phyloP scores from a whole-genome alignment of 768 basidiomycete genomes.

The Bullera alba region DNA sequence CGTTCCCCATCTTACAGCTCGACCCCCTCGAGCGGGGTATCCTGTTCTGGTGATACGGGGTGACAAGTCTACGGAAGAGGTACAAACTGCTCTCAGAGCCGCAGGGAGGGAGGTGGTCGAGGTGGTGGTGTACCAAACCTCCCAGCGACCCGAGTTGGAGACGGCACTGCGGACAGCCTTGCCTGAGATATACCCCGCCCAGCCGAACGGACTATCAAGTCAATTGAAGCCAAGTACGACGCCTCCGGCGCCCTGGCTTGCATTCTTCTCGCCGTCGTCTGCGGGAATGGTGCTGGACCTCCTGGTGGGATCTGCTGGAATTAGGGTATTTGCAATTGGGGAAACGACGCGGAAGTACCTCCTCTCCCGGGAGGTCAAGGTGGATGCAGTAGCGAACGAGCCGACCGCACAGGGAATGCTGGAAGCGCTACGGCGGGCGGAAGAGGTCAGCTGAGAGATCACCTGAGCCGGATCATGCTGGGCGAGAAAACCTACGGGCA shows the following conservation, averaged over 20 bases:
- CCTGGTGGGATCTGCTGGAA: background rate
- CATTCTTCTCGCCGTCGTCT: conserved; percentile 1
- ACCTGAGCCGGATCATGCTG: no score
- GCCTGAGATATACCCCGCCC: background rate
- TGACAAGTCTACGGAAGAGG: background rate
- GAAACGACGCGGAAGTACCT: background rate
- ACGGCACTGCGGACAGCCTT: background rate
- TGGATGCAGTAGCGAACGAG: background rate
- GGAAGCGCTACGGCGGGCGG: background rate
- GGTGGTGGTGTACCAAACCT: background rate
- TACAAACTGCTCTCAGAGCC: background rate
- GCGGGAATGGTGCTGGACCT: background rate
- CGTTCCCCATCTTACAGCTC: background rate
- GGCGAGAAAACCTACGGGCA: no score
- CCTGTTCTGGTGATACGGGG: background rate
- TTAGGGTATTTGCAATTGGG: background rate
- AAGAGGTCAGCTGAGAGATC: no score
- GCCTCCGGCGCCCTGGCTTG: background rate
- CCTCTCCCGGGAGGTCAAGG: background rate
- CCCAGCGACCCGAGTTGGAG: background rate
- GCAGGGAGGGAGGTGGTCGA: background rate
- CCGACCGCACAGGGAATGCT: background rate
- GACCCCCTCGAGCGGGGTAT: no score
- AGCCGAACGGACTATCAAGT: background rate
- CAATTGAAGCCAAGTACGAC: background rate